Base-by-base conservation (phyloP, 2,329 filamentous ascomycete species). In the Mycosphaerella arachidis region DNA sequence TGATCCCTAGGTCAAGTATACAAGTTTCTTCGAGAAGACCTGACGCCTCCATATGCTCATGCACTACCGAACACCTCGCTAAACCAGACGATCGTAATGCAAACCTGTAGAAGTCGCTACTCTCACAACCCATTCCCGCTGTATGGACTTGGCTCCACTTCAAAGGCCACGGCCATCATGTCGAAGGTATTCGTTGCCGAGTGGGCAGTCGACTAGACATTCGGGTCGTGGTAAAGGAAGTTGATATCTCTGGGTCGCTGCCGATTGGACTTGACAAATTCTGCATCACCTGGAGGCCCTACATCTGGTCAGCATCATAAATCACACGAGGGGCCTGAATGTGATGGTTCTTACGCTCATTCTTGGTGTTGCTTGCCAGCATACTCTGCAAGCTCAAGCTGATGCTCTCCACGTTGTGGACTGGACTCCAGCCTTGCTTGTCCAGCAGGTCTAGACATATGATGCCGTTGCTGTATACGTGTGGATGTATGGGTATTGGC, bases 311-410 rank as follows among this genome's bases (percentile, higher is more conserved):
- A 67, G 48, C 24, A 31, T 60, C 12, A 35, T 10, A 20, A 30
- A 45, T 31, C 37, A 10, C 27, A n/a, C 24, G n/a, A n/a, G 10
- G 48, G 8, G 10, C 13, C 27, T 16, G 10, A 12, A 5, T 16
- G 24, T 8, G n/a, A 6, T 12, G n/a, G 16, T 13, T 66, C 69
- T 63, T 54, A 71, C 94, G 83, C 77, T 97, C 92, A 70, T 93
- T 88, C 77, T 92, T 93, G 10, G 85, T 88, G 74, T 99, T 99
- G 62, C 93, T 92, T 1, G 94, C 97, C 71, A 99, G 77, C 94
- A 99, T 99, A 78, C 91, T 96, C 77, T 99, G 94, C 57, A 99
- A 84, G 75, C 91, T 96, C 85, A 99, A 94, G 79, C 92, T 97
- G 29, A 99, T 87, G 71, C 90, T 96, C 79, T 97, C 93, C 8